phyloP scores from a whole-genome alignment of 2,329 filamentous ascomycete genomes.

The Stemphylium vesicarium region DNA sequence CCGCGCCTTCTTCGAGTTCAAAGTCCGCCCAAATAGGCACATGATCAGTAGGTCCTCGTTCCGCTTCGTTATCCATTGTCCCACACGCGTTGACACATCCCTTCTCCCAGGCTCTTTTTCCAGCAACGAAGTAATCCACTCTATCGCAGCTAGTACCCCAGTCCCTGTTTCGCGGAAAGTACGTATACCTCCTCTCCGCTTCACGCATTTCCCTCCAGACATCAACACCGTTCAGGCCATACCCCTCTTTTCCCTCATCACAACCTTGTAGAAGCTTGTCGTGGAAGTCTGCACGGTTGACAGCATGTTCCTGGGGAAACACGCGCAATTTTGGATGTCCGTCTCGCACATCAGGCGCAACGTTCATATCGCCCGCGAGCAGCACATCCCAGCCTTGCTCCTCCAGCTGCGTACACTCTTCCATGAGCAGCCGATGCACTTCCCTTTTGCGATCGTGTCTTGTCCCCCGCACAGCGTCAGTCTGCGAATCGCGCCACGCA shows the following conservation, averaged over 20 bases:
- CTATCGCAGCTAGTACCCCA: constrained; percentile 62
- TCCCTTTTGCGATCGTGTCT: constrained; percentile 60
- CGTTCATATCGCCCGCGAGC: constrained; percentile 61
- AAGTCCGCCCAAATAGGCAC: constrained; percentile 57
- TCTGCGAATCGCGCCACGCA: constrained; percentile 54
- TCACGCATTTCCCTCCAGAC: constrained; percentile 57
- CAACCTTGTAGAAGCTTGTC: constrained; percentile 51
- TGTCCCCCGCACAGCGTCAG: constrained; percentile 53
- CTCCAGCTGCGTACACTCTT: constrained; percentile 54
- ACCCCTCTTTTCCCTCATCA: constrained; percentile 5
- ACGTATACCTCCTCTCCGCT: constrained; percentile 56
- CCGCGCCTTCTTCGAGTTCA: neutral
- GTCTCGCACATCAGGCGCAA: constrained; percentile 54
- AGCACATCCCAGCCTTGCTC: constrained; percentile 52
- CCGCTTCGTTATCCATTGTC: constrained; percentile 51
- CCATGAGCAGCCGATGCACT: constrained; percentile 55
- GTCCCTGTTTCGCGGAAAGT: constrained; percentile 51
- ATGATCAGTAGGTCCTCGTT: constrained; percentile 62
- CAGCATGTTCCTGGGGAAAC: constrained; percentile 55
- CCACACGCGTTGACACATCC: constrained; percentile 46
- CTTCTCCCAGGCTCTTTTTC: constrained; percentile 48
- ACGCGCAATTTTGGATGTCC: constrained; percentile 57
- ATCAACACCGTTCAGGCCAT: constrained; percentile 50
- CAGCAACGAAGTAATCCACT: constrained; percentile 60
- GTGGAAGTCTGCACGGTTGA: constrained; percentile 60